Percentiles rank a stretch among this genome's conserved stretches.
Evolutionary conservation across 495 filamentous ascomycete genomes (phyloP).

Genomic region (Neurospora sp.): DNA sequence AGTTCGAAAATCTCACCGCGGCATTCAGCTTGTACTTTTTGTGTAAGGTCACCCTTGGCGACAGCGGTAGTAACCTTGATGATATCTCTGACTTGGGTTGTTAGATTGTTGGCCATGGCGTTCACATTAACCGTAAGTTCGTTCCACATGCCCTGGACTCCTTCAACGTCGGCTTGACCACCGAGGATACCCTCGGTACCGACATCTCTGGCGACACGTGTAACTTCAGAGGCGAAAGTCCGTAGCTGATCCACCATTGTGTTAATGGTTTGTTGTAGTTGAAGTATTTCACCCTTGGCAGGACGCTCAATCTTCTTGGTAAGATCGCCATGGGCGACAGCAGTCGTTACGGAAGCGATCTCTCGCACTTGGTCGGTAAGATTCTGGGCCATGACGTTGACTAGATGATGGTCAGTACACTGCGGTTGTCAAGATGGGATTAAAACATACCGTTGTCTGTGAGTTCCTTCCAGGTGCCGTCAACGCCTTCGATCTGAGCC

Average conservation of each 20-base stretch:
- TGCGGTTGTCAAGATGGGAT: neutral
- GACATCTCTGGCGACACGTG: constrained; percentile 90
- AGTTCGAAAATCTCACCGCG: constrained; percentile 92
- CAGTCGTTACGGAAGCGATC: constrained; percentile 92
- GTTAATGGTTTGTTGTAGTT: constrained; percentile 96
- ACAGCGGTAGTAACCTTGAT: constrained; percentile 98
- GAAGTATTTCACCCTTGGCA: constrained; percentile 88
- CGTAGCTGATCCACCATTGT: constrained; percentile 98
- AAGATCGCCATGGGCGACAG: constrained; percentile 91
- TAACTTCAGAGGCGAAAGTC: constrained; percentile 96
- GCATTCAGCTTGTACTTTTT: constrained; percentile 94
- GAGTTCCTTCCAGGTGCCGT: constrained; percentile 96
- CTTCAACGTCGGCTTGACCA: constrained; percentile 91
- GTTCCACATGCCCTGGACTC: constrained; percentile 79
- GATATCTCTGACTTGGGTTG: constrained; percentile 96
- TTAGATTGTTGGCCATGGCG: constrained; percentile 95
- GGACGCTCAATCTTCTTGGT: constrained; percentile 93
- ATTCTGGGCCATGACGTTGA: constrained; percentile 92
- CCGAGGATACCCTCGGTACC: constrained; percentile 95
- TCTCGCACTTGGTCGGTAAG: constrained; percentile 75
- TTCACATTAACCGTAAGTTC: constrained; percentile 98
- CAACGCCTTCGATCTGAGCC: constrained; percentile 85
- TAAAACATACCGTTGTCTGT: constrained; percentile 70
- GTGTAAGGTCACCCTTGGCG: constrained; percentile 89
- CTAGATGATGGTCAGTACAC: constrained; percentile 33